A percentile compares a stretch with the other conserved stretches of the same genome.
Conservation (phyloP, 2,329 filamentous ascomycete genomes). For the Aspergillus clavatus region DNA sequence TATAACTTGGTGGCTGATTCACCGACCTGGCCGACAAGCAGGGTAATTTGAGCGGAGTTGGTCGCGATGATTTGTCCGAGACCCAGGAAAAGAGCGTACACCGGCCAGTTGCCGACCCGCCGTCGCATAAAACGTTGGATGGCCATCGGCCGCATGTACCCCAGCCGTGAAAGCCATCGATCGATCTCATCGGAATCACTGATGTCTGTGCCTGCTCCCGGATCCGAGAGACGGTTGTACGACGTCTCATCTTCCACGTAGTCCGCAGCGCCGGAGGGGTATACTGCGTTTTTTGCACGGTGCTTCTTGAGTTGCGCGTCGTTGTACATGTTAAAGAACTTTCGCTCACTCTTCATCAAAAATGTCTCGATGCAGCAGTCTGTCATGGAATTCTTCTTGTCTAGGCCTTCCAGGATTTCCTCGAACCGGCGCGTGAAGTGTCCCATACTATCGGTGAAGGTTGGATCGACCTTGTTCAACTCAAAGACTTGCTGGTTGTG, state of each 20-base stretch:
- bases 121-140: conserved; percentile 51
- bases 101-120: conserved; percentile 57
- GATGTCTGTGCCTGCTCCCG: background rate
- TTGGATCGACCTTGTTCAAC: conserved; percentile 61
- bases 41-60: conserved; percentile 63
- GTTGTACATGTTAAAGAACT: conserved; percentile 57
- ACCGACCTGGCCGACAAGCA: conserved; percentile 60
- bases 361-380: conserved; percentile 61
- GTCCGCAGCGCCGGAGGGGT: conserved; percentile 29
- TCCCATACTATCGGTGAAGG: conserved; percentile 60
- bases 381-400: conserved; percentile 52
- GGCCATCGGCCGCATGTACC: conserved; percentile 53
- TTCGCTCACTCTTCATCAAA: conserved; percentile 60
- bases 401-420: conserved; percentile 51
- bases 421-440: conserved; percentile 57
- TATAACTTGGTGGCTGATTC: conserved; percentile 57
- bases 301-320: conserved; percentile 51
- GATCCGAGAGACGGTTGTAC: background rate
- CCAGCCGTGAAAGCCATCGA: conserved; percentile 45
- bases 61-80: conserved; percentile 59
- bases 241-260: conserved; percentile 43
- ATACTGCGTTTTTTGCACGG: conserved; percentile 30
- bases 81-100: conserved; percentile 59
- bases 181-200: background rate
- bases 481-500: conserved; percentile 57